phyloP scores from a whole-genome alignment of 257 asterid species.

The Linaria vulgaris region DNA sequence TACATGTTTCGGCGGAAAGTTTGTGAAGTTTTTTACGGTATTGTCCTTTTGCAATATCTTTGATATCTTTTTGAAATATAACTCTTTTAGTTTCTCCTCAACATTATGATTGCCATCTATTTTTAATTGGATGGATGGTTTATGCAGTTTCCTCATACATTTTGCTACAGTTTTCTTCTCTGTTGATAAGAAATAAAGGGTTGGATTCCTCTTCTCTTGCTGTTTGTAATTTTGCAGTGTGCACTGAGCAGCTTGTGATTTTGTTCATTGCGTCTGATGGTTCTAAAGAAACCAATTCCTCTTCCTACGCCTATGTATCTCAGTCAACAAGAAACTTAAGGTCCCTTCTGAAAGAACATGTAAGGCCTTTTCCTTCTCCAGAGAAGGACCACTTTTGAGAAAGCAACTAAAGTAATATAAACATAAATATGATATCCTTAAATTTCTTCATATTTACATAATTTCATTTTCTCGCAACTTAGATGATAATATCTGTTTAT shows the following conservation, averaged over 20 bases:
- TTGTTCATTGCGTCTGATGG: conserved; percentile 61
- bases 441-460: conserved; percentile 1
- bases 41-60: conserved; percentile 18
- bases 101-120: conserved; percentile 2
- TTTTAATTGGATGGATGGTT: conserved; percentile 8
- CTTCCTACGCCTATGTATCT: conserved; percentile 79
- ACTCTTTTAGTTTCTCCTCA: conserved; percentile 13
- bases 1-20: conserved; percentile 76
- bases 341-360: conserved; percentile 81
- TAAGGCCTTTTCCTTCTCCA: conserved; percentile 38
- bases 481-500: conserved; percentile 13
- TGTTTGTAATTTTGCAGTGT: conserved; percentile 54
- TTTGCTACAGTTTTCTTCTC: conserved; percentile 19
- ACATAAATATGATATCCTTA: not conserved
- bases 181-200: conserved; percentile 7
- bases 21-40: conserved; percentile 88
- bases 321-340: conserved; percentile 87
- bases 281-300: conserved; percentile 42
- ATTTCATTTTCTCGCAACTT: conserved; percentile 20
- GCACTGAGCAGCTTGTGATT: conserved; percentile 78
- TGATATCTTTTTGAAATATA: conserved; percentile 11
- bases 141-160: not conserved
- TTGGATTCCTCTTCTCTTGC: conserved; percentile 22
- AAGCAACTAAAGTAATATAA: not conserved
- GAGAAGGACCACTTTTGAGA: conserved; percentile 8